A percentile compares a stretch with the other conserved stretches of the same genome.
Conservation (phyloP, 1,284 basidiomycete species). For the Apiotrichum laibachii region DNA sequence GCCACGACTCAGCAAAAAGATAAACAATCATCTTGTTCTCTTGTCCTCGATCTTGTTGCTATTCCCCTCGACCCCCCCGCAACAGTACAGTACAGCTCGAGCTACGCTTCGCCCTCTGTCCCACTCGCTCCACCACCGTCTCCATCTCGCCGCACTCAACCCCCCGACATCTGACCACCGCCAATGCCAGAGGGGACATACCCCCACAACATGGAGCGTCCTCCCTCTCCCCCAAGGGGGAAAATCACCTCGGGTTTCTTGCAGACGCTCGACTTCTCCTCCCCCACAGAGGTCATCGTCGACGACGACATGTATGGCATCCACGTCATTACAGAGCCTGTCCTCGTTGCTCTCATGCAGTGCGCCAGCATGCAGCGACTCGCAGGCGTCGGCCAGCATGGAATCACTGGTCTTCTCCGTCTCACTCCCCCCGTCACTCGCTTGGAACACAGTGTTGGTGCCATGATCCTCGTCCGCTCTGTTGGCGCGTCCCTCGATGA, state of each 20-base stretch:
- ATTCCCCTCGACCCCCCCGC: no score
- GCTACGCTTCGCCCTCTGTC: no score
- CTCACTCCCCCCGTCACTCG: constrained; percentile 18
- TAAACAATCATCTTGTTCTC: no score
- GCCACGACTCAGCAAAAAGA: no score
- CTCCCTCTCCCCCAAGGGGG: background rate
- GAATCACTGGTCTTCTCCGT: constrained; percentile 16
- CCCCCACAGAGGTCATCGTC: background rate
- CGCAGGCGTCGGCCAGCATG: constrained; percentile 16
- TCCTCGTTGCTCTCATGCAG: constrained; percentile 10
- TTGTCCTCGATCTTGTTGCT: no score
- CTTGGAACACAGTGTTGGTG: constrained; percentile 21
- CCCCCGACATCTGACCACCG: background rate
- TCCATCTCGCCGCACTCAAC: background rate
- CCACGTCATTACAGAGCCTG: constrained; percentile 11
- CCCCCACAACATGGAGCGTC: background rate
- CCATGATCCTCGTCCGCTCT: constrained; percentile 17
- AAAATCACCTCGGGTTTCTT: background rate
- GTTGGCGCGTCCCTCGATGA: constrained; percentile 16
- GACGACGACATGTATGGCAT: constrained; percentile 16
- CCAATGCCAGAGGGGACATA: background rate
- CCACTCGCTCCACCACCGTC: background rate
- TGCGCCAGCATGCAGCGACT: constrained; percentile 11
- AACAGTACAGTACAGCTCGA: no score
- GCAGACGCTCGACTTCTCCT: constrained; percentile 1